Conservation (phyloP, 108 stramenopile species). For the Nitzschia palea region DNA sequence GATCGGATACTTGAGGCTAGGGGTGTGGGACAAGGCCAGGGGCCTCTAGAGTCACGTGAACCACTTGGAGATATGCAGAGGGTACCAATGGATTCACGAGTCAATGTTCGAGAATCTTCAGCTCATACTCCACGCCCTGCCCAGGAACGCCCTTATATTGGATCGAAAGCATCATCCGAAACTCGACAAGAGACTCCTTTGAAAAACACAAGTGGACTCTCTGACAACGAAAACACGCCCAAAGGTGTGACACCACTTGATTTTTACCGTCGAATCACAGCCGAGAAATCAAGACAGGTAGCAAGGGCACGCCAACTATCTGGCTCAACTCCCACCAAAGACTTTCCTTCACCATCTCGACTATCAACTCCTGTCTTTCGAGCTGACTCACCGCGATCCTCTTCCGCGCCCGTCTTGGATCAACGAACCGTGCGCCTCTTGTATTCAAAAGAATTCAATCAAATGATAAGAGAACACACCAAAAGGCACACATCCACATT, state of each 20-base stretch:
- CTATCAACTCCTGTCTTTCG: background rate
- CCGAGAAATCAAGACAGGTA: constrained; percentile 1
- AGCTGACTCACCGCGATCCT: background rate
- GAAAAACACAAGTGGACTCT: background rate
- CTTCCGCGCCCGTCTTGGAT: constrained; percentile 5
- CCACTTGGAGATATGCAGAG: constrained; percentile 1
- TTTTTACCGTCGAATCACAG: constrained; percentile 5
- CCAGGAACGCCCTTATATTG: constrained; percentile 10
- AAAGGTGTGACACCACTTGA: background rate
- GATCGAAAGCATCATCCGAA: background rate
- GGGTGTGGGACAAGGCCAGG: background rate
- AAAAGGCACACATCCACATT: background rate
- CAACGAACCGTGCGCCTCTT: constrained; percentile 15
- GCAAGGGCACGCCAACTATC: background rate
- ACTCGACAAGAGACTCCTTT: background rate
- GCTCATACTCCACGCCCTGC: background rate
- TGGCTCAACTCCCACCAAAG: background rate
- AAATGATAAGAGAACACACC: constrained; percentile 9
- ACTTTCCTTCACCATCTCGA: background rate
- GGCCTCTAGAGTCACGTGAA: background rate
- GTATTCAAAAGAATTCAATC: constrained; percentile 11
- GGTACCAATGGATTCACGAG: background rate
- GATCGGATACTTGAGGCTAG: constrained; percentile 19
- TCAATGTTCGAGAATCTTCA: background rate
- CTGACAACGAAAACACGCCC: background rate